These are phyloP conservation scores for Phytophthora melonis DNA, from an alignment of 352 stramenopile species.

Conservation along the genomic window DNA sequence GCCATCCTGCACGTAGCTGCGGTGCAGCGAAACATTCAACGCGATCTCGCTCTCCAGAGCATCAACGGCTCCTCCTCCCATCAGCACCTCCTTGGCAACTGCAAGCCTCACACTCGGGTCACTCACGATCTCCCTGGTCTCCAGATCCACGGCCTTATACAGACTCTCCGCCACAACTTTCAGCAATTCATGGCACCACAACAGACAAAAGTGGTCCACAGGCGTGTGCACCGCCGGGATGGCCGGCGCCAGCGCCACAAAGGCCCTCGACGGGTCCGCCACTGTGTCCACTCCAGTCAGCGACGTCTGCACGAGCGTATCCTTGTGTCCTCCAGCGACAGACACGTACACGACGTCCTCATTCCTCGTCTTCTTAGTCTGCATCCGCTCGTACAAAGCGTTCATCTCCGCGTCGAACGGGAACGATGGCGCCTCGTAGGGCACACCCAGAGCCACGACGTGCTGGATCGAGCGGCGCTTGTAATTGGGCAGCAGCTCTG, in stretches of 20 bases:
- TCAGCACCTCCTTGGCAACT: conserved; percentile 51
- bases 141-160: conserved; percentile 62
- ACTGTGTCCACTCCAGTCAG: conserved; percentile 45
- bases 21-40: conserved; percentile 49
- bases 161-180: conserved; percentile 70
- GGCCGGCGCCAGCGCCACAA: conserved; percentile 64
- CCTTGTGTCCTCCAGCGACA: conserved; percentile 84
- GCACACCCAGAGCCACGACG: conserved; percentile 76
- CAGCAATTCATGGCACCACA: conserved; percentile 89
- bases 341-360: conserved; percentile 67
- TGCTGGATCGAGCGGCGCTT: conserved; percentile 78
- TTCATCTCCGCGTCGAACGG: conserved; percentile 78
- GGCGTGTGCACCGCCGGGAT: conserved; percentile 71
- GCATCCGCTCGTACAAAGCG: conserved; percentile 63
- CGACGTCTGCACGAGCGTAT: conserved; percentile 75
- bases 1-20: conserved; percentile 55
- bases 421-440: conserved; percentile 63
- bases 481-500: conserved; percentile 79
- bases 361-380: conserved; percentile 30
- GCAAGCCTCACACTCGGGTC: conserved; percentile 51
- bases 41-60: conserved; percentile 21
- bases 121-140: conserved; percentile 54
- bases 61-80: conserved; percentile 33
- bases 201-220: conserved; percentile 84
- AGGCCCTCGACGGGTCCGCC: conserved; percentile 30